These are phyloP conservation scores for Vanderwaltozyma verrucispora DNA, from an alignment of 805 yeast genomes.

Conservation along the genomic window DNA sequence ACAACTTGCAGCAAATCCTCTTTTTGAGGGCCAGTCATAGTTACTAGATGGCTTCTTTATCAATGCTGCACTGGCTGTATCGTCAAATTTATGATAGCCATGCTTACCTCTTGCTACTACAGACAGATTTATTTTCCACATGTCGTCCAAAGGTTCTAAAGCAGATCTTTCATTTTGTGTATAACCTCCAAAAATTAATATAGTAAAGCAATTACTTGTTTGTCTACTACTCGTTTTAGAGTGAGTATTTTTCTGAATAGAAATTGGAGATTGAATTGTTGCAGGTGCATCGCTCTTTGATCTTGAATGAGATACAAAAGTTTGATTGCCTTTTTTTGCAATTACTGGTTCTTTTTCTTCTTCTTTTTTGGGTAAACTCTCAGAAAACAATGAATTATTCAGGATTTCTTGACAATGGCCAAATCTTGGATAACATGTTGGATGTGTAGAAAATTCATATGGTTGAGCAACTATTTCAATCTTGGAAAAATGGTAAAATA, in stretches of 20 bases:
- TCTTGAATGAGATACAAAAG: no score
- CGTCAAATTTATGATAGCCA: conserved; percentile 28
- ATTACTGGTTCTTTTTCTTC: background rate
- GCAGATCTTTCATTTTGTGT: conserved; percentile 18
- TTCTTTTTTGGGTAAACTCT: background rate
- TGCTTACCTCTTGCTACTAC: conserved; percentile 28
- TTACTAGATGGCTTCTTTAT: conserved; percentile 7
- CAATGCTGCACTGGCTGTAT: conserved; percentile 27
- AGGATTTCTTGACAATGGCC: conserved; percentile 28
- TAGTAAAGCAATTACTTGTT: background rate
- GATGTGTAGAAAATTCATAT: conserved; percentile 18
- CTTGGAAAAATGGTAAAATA: conserved; percentile 40
- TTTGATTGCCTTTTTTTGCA: no score
- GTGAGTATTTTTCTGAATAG: no score
- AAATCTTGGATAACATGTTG: conserved; percentile 29
- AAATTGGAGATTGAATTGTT: background rate
- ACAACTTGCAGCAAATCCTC: conserved; percentile 30
- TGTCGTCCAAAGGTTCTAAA: conserved; percentile 30
- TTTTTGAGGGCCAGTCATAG: conserved; percentile 21
- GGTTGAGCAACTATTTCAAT: conserved; percentile 30
- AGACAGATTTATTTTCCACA: conserved; percentile 34
- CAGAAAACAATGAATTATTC: background rate
- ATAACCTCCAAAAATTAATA: conserved; percentile 41
- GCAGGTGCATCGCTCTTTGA: background rate
- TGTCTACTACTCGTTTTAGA: background rate